Evolutionary conservation across 1,284 basidiomycete species (phyloP).

Genomic region (Puccinia coronata): DNA sequence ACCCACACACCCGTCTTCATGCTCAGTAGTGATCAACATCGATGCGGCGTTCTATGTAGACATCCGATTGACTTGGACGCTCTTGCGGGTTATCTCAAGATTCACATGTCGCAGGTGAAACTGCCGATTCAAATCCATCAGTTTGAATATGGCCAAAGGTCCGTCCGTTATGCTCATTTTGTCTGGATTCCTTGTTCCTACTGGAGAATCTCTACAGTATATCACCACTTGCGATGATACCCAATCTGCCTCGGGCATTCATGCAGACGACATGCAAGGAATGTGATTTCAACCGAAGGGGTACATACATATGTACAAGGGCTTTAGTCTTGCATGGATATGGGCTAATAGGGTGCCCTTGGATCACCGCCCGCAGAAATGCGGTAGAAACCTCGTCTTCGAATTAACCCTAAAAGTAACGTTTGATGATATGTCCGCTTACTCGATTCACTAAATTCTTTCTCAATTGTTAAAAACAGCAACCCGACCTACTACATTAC

Average conservation of each 20-base stretch:
- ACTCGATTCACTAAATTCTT: neutral
- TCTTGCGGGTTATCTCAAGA: slow-evolving; percentile 70
- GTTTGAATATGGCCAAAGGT: slow-evolving; percentile 67
- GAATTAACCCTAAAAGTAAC: too few species aligned
- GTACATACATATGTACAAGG: too few species aligned
- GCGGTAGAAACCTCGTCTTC: too few species aligned
- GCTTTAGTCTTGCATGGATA: too few species aligned
- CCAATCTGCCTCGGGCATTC: too few species aligned
- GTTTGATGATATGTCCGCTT: slow-evolving; percentile 37
- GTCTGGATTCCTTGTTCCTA: too few species aligned
- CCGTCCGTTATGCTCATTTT: neutral
- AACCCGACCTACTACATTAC: slow-evolving; percentile 93
- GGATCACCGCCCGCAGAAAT: too few species aligned
- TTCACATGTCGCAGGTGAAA: slow-evolving; percentile 66
- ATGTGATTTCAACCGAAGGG: too few species aligned
- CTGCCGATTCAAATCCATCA: slow-evolving; percentile 80
- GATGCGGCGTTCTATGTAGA: neutral
- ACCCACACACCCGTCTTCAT: neutral
- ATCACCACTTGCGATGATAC: too few species aligned
- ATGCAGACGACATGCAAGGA: too few species aligned
- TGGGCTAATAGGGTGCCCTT: too few species aligned
- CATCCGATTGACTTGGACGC: slow-evolving; percentile 67
- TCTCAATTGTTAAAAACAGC: slow-evolving; percentile 62
- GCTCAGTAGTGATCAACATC: neutral
- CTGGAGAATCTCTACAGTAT: slow-evolving; percentile 14